phyloP scores from a whole-genome alignment of 495 filamentous ascomycete genomes.

The Penicillium pulvis region DNA sequence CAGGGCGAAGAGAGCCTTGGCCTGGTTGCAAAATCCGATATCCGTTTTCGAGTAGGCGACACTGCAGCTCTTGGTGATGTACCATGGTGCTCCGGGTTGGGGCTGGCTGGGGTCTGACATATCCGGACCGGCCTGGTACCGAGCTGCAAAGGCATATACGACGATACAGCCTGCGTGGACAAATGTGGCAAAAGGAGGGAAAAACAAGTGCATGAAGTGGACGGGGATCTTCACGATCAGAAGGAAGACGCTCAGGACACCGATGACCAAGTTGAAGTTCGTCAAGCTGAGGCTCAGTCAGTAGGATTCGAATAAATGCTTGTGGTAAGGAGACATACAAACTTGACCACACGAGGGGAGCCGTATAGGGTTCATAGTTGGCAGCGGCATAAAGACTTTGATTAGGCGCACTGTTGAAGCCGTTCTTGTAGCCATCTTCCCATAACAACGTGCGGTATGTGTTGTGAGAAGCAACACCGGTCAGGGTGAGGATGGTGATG shows the following conservation, averaged over 20 bases:
- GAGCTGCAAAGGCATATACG: conserved; percentile 67
- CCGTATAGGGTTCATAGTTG: conserved; percentile 65
- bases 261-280: conserved; percentile 79
- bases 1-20: conserved; percentile 73
- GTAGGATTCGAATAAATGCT: background rate
- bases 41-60: conserved; percentile 62
- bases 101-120: conserved; percentile 71
- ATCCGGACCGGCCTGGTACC: conserved; percentile 78
- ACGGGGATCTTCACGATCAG: conserved; percentile 61
- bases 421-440: conserved; percentile 75
- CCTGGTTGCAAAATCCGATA: conserved; percentile 71
- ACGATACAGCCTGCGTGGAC: conserved; percentile 59
- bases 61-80: conserved; percentile 75
- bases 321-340: conserved; percentile 57
- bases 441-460: conserved; percentile 78
- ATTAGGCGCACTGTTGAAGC: conserved; percentile 80
- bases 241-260: conserved; percentile 63
- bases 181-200: conserved; percentile 64
- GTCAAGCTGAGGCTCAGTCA: conserved; percentile 60
- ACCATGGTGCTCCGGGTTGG: conserved; percentile 75
- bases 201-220: conserved; percentile 71
- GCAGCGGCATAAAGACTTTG: conserved; percentile 73
- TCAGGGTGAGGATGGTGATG: conserved; percentile 73
- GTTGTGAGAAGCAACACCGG: conserved; percentile 79
- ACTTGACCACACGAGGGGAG: conserved; percentile 80